Evolutionary conservation across 1,284 basidiomycete species (phyloP).

Genomic region (Naganishia cerealis): DNA sequence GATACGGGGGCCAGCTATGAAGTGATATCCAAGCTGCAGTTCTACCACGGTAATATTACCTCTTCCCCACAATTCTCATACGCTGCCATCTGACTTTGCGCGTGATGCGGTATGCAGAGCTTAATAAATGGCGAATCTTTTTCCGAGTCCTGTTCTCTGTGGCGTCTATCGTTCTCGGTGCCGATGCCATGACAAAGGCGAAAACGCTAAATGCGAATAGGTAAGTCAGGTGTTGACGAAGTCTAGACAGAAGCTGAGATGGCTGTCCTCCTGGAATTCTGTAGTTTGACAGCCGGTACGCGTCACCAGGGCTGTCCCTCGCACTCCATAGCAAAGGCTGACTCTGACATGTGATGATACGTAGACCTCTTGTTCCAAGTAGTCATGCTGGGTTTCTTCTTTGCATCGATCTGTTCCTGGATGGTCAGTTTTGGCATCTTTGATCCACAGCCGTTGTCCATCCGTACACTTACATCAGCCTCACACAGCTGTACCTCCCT

Average conservation of each 20-base stretch:
- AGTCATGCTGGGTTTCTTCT: constrained; percentile 13
- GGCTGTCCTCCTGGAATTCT: not conserved
- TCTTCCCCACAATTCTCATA: not conserved
- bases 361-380: constrained; percentile 17
- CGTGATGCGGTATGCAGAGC: constrained; percentile 3
- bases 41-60: constrained; percentile 24
- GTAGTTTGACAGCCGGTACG: constrained; percentile 7
- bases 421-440: constrained; percentile 12
- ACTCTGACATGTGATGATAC: too few species aligned
- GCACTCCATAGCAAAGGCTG: too few species aligned
- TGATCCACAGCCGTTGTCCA: not conserved
- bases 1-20: constrained; percentile 26
- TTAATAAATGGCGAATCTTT: constrained; percentile 31
- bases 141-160: constrained; percentile 14
- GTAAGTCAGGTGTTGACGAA: constrained; percentile 1
- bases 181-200: constrained; percentile 3
- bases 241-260: not conserved
- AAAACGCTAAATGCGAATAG: constrained; percentile 11
- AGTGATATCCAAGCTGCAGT: constrained; percentile 29
- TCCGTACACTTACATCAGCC: not conserved
- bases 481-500: constrained; percentile 6
- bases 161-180: constrained; percentile 11
- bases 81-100: not conserved
- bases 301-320: too few species aligned
- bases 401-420: constrained; percentile 25